Percentiles rank a stretch among this genome's conserved stretches.
Evolutionary conservation across 1,284 basidiomycete genomes (phyloP).

Genomic region (Cutaneotrichosporon arboriforme): DNA sequence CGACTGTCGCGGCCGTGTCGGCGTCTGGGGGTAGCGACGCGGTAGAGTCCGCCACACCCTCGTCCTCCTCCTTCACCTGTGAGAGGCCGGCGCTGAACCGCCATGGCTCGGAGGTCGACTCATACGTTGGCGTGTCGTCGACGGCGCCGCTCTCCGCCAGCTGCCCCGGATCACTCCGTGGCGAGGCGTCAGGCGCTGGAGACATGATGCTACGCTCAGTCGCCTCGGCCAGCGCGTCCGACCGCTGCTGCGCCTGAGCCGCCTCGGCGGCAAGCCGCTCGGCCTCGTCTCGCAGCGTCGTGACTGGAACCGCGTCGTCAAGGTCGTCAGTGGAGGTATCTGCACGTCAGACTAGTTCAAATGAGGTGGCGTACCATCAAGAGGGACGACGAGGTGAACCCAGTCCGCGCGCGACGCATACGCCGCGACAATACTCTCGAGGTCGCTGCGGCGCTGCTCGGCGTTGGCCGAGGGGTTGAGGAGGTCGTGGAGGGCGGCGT

Average conservation of each 20-base stretch:
- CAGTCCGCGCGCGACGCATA: slow-evolving; percentile 22
- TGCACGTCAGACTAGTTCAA: slow-evolving; percentile 4
- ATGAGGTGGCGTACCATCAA: slow-evolving; percentile 12
- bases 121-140: not conserved
- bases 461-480: slow-evolving; percentile 24
- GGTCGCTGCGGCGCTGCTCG: slow-evolving; percentile 15
- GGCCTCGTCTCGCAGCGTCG: slow-evolving; percentile 9
- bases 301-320: slow-evolving; percentile 9
- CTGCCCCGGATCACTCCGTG: not conserved
- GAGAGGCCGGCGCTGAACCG: not conserved
- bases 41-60: not conserved
- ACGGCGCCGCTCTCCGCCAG: not conserved
- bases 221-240: slow-evolving; percentile 1
- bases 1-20: slow-evolving; percentile 1
- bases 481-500: slow-evolving; percentile 25
- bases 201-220: not conserved
- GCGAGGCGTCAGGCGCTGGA: not conserved
- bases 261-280: not conserved
- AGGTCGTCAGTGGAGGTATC: slow-evolving; percentile 4
- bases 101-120: not conserved
- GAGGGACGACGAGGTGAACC: slow-evolving; percentile 26
- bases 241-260: not conserved
- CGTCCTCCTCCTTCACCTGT: not conserved
- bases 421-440: slow-evolving; percentile 22
- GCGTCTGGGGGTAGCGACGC: slow-evolving; percentile 4